Percentiles rank a stretch among this genome's conserved stretches.
Conservation (phyloP, 257 asterid genomes). For the Parsonsia alboflavescens region DNA sequence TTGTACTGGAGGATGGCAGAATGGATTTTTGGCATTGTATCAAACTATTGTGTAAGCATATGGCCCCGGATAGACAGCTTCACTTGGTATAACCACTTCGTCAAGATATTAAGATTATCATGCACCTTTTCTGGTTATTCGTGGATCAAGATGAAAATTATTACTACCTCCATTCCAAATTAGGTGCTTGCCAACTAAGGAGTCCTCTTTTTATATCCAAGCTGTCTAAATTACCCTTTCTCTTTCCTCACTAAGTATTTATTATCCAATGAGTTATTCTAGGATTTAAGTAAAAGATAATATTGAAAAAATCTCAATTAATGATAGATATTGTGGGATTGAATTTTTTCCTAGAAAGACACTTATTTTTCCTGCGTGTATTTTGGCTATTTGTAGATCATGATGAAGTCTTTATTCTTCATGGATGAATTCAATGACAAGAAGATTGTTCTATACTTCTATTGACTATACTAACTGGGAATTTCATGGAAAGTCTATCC, state of each 20-base stretch:
- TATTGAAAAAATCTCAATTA: no score
- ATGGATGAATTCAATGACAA: neutral
- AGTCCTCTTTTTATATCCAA: no score
- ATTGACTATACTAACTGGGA: neutral
- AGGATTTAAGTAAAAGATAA: no score
- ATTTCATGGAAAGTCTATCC: neutral
- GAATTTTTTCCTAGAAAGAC: no score
- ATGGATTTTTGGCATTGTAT: neutral
- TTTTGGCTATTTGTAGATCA: neutral
- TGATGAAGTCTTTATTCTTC: neutral
- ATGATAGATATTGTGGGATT: no score
- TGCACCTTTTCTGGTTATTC: neutral
- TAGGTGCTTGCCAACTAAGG: no score
- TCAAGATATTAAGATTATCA: neutral
- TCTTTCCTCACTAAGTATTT: no score
- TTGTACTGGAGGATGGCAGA: neutral
- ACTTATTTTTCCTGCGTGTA: neutral
- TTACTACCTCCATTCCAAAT: no score
- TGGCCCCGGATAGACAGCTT: neutral
- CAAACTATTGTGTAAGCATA: neutral
- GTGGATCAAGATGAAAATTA: neutral
- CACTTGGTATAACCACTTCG: neutral
- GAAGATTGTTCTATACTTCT: neutral
- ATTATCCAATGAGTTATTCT: no score
- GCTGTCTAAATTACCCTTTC: no score